Conservation (phyloP, 352 stramenopile species). For the Phytophthora gonapodyides region DNA sequence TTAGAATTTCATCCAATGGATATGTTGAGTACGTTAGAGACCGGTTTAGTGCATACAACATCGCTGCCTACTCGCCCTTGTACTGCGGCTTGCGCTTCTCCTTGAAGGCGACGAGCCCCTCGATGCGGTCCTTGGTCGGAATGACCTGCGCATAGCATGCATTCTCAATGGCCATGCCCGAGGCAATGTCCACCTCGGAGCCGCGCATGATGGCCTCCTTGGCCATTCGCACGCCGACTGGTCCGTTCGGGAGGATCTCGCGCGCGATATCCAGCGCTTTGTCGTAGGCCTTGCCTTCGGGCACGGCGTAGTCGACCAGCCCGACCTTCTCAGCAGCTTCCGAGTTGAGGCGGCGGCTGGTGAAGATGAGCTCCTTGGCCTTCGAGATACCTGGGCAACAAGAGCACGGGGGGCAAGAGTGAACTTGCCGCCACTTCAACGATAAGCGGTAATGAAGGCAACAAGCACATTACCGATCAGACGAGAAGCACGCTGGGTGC, state of each 20-base stretch:
- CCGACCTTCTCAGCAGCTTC: conserved; percentile 82
- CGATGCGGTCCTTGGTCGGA: conserved; percentile 91
- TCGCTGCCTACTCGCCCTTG: conserved; percentile 71
- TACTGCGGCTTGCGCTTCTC: conserved; percentile 93
- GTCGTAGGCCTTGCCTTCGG: conserved; percentile 61
- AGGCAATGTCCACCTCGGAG: conserved; percentile 80
- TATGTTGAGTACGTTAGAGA: too few relatives aligned
- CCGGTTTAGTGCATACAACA: not conserved
- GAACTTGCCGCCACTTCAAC: not conserved
- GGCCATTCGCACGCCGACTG: conserved; percentile 91
- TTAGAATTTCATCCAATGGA: not conserved
- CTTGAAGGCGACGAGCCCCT: conserved; percentile 92
- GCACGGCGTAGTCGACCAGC: conserved; percentile 89
- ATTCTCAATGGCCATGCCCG: conserved; percentile 92
- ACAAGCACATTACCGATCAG: conserved; percentile 69
- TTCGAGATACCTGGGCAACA: conserved; percentile 65
- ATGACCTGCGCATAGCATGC: conserved; percentile 92
- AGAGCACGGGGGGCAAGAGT: not conserved
- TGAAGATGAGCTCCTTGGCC: conserved; percentile 96
- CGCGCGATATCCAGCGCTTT: conserved; percentile 84
- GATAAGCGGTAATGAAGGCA: not conserved
- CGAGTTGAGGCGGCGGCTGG: conserved; percentile 79
- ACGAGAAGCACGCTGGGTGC: conserved; percentile 92
- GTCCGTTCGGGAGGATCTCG: conserved; percentile 92
- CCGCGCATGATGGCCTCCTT: conserved; percentile 91